Percentiles rank a stretch among this genome's conserved stretches.
Evolutionary conservation across 2,329 filamentous ascomycete genomes (phyloP).

Genomic region (Coleophoma cylindrospora): DNA sequence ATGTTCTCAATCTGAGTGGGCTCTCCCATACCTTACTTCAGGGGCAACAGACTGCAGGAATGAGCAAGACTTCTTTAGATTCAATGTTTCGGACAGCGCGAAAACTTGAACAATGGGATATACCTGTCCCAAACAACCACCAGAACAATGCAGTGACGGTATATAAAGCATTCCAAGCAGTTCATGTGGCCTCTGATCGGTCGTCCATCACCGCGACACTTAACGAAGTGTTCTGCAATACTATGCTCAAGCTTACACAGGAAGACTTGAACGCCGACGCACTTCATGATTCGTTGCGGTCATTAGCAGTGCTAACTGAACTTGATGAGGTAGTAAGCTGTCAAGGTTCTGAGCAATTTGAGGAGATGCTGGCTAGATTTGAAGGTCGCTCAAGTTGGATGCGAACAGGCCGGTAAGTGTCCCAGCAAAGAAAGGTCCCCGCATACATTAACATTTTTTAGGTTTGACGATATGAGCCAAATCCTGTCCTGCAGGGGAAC

Average conservation of each 20-base stretch:
- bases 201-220: slow-evolving; percentile 49
- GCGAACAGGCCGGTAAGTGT: slow-evolving; percentile 67
- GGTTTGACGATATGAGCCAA: slow-evolving; percentile 72
- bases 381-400: slow-evolving; percentile 70
- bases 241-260: slow-evolving; percentile 51
- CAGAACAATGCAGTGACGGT: slow-evolving; percentile 62
- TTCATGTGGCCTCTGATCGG: slow-evolving; percentile 62
- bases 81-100: slow-evolving; percentile 75
- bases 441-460: slow-evolving; percentile 28
- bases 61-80: slow-evolving; percentile 55
- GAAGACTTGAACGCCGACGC: slow-evolving; percentile 43
- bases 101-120: slow-evolving; percentile 86
- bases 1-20: slow-evolving; percentile 77
- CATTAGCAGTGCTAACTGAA: slow-evolving; percentile 72
- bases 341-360: slow-evolving; percentile 52
- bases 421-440: background rate
- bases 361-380: slow-evolving; percentile 58
- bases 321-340: slow-evolving; percentile 71
- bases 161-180: slow-evolving; percentile 76
- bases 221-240: slow-evolving; percentile 56
- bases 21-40: slow-evolving; percentile 77
- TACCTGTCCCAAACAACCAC: slow-evolving; percentile 64
- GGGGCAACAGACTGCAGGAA: slow-evolving; percentile 55
- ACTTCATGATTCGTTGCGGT: slow-evolving; percentile 51
- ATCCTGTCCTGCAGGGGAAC: slow-evolving; percentile 81